Evolutionary conservation across 140 eudicot species (phyloP).

Genomic region (Anethum foeniculum): DNA sequence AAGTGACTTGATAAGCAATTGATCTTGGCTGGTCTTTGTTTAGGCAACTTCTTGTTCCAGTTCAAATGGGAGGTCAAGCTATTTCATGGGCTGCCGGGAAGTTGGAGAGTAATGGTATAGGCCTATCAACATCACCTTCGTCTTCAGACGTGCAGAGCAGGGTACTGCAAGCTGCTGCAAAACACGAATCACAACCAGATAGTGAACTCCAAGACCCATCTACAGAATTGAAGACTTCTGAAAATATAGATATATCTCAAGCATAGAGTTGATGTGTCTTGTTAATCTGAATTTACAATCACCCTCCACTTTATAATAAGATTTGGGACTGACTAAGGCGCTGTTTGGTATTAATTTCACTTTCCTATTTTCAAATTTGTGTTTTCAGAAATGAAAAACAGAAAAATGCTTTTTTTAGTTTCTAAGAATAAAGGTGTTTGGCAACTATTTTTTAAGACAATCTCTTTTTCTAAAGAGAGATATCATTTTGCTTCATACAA

Average conservation of each 20-base stretch:
- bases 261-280: background rate
- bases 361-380: too few relatives aligned
- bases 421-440: too few relatives aligned
- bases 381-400: too few relatives aligned
- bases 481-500: too few relatives aligned
- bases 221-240: conserved; percentile 18
- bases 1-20: background rate
- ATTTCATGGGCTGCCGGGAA: conserved; percentile 81
- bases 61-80: conserved; percentile 72
- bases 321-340: background rate
- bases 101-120: conserved; percentile 58
- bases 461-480: too few relatives aligned
- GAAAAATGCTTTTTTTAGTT: too few relatives aligned
- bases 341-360: too few relatives aligned
- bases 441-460: too few relatives aligned
- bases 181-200: conserved; percentile 93
- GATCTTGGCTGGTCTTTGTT: conserved; percentile 9
- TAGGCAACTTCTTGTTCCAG: conserved; percentile 76
- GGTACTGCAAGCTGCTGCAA: conserved; percentile 97
- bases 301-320: background rate
- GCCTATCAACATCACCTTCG: conserved; percentile 84
- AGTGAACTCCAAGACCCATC: conserved; percentile 29
- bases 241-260: conserved; percentile 53
- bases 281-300: background rate
- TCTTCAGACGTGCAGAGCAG: conserved; percentile 80